Evolutionary conservation across 2,329 filamentous ascomycete species (phyloP).

Genomic region (Aspergillus ruber): DNA sequence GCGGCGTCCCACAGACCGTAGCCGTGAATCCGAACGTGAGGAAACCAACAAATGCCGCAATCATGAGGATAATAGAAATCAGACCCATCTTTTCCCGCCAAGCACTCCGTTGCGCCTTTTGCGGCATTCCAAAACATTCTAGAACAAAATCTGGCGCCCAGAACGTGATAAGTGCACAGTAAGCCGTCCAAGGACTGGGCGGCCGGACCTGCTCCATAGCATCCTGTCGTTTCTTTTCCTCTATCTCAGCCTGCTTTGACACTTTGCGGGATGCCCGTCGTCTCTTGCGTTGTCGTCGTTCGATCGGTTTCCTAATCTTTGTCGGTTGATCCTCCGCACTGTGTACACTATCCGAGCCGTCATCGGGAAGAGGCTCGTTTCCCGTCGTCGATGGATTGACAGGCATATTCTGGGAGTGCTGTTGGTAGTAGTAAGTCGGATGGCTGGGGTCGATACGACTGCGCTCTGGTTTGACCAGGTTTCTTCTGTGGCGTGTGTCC

Average conservation of each 20-base stretch:
- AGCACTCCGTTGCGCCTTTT: conserved; percentile 80
- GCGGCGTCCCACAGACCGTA: conserved; percentile 70
- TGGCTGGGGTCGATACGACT: conserved; percentile 78
- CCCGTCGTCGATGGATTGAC: conserved; percentile 87
- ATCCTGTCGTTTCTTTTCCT: conserved; percentile 55
- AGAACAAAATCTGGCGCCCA: conserved; percentile 86
- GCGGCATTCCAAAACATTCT: conserved; percentile 74
- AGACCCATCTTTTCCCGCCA: conserved; percentile 98
- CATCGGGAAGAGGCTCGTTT: conserved; percentile 68
- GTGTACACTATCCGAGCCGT: conserved; percentile 56
- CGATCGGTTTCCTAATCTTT: conserved; percentile 14
- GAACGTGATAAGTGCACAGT: conserved; percentile 89
- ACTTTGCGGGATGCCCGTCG: conserved; percentile 61
- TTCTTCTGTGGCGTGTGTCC: conserved; percentile 68
- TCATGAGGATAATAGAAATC: conserved; percentile 83
- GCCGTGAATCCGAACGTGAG: conserved; percentile 94
- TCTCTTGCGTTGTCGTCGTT: conserved; percentile 34
- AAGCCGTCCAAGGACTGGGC: conserved; percentile 88
- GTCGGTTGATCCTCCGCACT: conserved; percentile 46
- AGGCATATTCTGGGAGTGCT: conserved; percentile 90
- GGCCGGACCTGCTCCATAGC: conserved; percentile 62
- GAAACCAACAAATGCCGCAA: conserved; percentile 87
- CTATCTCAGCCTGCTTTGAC: conserved; percentile 51
- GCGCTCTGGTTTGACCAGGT: conserved; percentile 81
- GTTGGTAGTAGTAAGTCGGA: conserved; percentile 91